These are phyloP conservation scores for Salix brachista DNA, from an alignment of 345 rosid genomes.

Conservation along the genomic window DNA sequence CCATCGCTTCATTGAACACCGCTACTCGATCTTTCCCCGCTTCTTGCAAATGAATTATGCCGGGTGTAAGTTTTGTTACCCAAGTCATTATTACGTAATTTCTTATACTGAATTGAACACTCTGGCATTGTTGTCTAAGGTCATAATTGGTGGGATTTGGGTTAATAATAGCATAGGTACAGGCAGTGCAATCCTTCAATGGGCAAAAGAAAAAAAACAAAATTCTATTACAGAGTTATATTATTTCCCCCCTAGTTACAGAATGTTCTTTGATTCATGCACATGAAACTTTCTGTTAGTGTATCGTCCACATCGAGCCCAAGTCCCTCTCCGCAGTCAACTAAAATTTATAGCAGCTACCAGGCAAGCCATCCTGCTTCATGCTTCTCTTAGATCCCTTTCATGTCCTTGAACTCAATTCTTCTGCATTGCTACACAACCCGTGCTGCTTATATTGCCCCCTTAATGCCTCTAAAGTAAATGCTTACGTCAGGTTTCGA, in stretches of 20 bases:
- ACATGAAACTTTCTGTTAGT: background rate
- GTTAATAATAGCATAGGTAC: conserved; percentile 7
- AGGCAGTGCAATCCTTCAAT: background rate
- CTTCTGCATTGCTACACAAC: too few relatives aligned
- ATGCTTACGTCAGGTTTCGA: too few relatives aligned
- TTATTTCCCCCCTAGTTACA: background rate
- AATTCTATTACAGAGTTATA: conserved; percentile 6
- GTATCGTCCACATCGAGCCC: too few relatives aligned
- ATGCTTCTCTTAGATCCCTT: too few relatives aligned
- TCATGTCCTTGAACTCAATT: too few relatives aligned
- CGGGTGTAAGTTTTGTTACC: conserved; percentile 18
- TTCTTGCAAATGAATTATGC: background rate
- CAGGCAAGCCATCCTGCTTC: too few relatives aligned
- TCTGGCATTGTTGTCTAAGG: background rate
- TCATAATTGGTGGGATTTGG: conserved; percentile 11
- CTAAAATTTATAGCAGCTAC: too few relatives aligned
- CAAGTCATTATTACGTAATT: background rate
- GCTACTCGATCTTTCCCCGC: background rate
- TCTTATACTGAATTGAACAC: background rate
- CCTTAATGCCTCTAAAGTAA: too few relatives aligned
- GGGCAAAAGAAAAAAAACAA: conserved; percentile 3
- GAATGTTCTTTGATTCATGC: background rate
- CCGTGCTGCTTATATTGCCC: too few relatives aligned
- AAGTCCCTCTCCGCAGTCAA: too few relatives aligned
- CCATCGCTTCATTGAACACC: conserved; percentile 46